Evolutionary conservation across 2,329 filamentous ascomycete genomes (phyloP), one percentile per base, ranked within the genome.

Genomic region (Mycosphaerella arachidis): DNA sequence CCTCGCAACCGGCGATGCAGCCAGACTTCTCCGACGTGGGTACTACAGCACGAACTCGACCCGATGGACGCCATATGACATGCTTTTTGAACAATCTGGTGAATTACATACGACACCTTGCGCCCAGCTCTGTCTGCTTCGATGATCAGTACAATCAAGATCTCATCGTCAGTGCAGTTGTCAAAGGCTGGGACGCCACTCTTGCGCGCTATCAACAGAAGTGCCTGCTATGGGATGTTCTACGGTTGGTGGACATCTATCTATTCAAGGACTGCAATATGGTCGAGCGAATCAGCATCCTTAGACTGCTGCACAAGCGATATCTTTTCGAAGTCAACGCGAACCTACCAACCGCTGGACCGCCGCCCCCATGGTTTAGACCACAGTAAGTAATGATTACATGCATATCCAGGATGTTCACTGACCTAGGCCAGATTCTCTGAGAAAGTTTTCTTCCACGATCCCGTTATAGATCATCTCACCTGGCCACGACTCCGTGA

Each of bases 61-160:
- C 63, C 18, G 58, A 52, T 13, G 64, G 64, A 10, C 54, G 63
- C 18, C 63, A 66, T 37, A 53, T 66, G 45, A 66, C 64, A 1
- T 55, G 61, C 57, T 65, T 66, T 10, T 50, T 66, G 13, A 66
- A 66, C 27, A 64, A 66, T 30, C 40, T 66, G 51, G 64, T 66
- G 40, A 64, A 66, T 12, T 61, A 65, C 55, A 65, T 66, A 31
- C 63, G 64, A 27, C 60, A 57, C 35, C 56, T 66, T 24, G 40
- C 64, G 9, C 60, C 64, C 5, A 60, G 55, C 16, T 52, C 45
- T 1, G 61, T 66, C 4, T 66, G 64, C 52, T 66, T 65, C 58
- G 64, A 66, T 31, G 64, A 66, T 45, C 57, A 60, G 27, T 64
- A 60, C 45, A 66, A 66, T 24, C 64, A 66, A 53, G 61, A 66